Percentiles rank a stretch among this genome's conserved stretches.
Evolutionary conservation across 352 stramenopile species (phyloP).

Genomic region (Globisporangium sylvaticum): DNA sequence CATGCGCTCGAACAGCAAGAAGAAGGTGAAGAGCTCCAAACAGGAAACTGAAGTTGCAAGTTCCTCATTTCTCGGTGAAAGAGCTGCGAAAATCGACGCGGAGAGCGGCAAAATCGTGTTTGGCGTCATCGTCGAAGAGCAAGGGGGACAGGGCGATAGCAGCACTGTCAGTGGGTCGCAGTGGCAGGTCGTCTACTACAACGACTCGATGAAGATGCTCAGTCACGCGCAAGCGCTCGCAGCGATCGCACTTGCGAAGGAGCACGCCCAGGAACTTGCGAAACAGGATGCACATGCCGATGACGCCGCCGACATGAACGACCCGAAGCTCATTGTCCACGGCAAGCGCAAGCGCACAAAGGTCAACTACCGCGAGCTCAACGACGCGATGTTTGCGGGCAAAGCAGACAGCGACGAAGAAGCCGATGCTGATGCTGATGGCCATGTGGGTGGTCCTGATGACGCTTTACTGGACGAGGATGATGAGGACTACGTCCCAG

Average conservation of each 20-base stretch:
- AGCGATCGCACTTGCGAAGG: conserved; percentile 30
- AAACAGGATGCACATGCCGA: not conserved
- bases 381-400: conserved; percentile 71
- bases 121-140: conserved; percentile 46
- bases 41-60: not conserved
- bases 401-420: conserved; percentile 58
- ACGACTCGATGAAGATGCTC: conserved; percentile 47
- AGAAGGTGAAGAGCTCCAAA: not conserved
- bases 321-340: conserved; percentile 45
- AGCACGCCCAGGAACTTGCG: conserved; percentile 15
- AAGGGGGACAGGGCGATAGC: not conserved
- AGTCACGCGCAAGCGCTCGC: conserved; percentile 22
- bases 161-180: conserved; percentile 4
- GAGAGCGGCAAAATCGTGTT: conserved; percentile 32
- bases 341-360: conserved; percentile 77
- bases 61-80: conserved; percentile 28
- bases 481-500: conserved; percentile 12
- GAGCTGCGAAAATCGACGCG: conserved; percentile 33
- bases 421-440: conserved; percentile 22
- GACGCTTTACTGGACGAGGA: conserved; percentile 17
- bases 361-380: conserved; percentile 80
- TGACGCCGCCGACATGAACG: conserved; percentile 15
- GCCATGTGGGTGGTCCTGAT: not conserved
- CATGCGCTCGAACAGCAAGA: conserved; percentile 22
- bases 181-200: conserved; percentile 60